Conservation (phyloP, 345 rosid genomes). For the Limnanthes douglasii region DNA sequence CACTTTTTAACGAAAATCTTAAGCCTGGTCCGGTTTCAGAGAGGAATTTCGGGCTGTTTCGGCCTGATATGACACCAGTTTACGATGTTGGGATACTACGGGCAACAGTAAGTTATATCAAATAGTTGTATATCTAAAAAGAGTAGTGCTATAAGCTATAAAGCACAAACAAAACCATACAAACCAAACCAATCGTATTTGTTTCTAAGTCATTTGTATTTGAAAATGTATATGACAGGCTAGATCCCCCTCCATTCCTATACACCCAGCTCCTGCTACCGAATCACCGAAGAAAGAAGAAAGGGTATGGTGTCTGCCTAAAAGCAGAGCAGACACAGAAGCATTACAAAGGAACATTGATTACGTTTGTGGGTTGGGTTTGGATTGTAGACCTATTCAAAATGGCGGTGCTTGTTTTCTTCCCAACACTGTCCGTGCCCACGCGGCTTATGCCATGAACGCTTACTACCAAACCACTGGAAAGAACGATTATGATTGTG, state of each 20-base stretch:
- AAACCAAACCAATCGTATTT: background rate
- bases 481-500: constrained; percentile 33
- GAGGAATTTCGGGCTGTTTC: constrained; percentile 63
- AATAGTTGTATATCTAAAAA: too few relatives aligned
- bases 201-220: background rate
- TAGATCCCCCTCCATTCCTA: too few relatives aligned
- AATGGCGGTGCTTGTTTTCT: constrained; percentile 33
- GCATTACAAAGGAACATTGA: constrained; percentile 56
- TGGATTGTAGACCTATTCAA: constrained; percentile 39
- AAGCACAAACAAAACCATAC: too few relatives aligned
- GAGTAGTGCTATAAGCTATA: too few relatives aligned
- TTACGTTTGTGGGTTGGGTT: constrained; percentile 45
- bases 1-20: constrained; percentile 73
- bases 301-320: constrained; percentile 39
- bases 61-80: constrained; percentile 45
- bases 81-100: constrained; percentile 64
- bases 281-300: constrained; percentile 6
- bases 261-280: constrained; percentile 13
- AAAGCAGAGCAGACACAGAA: constrained; percentile 26
- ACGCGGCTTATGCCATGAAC: constrained; percentile 63
- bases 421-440: constrained; percentile 52
- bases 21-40: constrained; percentile 63
- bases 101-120: constrained; percentile 62
- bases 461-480: constrained; percentile 42
- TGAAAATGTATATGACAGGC: constrained; percentile 17